phyloP scores from a whole-genome alignment of 2,329 filamentous ascomycete genomes.

The Fusarium goolgardi region DNA sequence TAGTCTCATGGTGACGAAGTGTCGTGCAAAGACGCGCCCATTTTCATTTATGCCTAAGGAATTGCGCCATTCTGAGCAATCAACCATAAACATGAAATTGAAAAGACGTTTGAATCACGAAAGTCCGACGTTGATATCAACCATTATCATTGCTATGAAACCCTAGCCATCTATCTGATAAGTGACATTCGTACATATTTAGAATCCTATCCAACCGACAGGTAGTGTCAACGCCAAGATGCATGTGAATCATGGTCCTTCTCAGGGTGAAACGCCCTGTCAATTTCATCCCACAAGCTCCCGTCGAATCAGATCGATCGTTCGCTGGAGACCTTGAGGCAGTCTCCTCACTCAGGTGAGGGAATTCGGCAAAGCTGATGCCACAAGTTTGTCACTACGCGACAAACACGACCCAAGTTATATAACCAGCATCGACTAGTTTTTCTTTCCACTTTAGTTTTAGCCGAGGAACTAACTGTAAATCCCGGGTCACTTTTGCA shows the following conservation, averaged over 20 bases:
- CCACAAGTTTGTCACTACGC: not conserved
- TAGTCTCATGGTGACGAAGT: not conserved
- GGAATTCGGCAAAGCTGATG: not conserved
- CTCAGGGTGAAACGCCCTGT: not conserved
- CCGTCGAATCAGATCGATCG: not conserved
- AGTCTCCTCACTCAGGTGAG: no score
- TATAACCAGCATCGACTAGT: not conserved
- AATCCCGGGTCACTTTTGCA: no score
- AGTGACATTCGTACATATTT: not conserved
- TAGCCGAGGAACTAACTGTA: no score
- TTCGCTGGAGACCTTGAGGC: not conserved
- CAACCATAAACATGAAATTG: not conserved
- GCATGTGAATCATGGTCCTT: not conserved
- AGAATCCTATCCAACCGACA: not conserved
- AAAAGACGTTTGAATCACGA: not conserved
- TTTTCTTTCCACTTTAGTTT: not conserved
- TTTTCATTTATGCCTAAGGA: no score
- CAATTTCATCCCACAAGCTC: no score
- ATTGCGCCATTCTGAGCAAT: not conserved
- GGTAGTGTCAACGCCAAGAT: not conserved
- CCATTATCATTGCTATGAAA: not conserved
- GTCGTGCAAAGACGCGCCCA: no score
- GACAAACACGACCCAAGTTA: not conserved
- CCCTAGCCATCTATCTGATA: not conserved
- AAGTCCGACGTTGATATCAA: not conserved